Base-by-base conservation (phyloP, 805 yeast genomes). In the Brettanomyces sp. region DNA sequence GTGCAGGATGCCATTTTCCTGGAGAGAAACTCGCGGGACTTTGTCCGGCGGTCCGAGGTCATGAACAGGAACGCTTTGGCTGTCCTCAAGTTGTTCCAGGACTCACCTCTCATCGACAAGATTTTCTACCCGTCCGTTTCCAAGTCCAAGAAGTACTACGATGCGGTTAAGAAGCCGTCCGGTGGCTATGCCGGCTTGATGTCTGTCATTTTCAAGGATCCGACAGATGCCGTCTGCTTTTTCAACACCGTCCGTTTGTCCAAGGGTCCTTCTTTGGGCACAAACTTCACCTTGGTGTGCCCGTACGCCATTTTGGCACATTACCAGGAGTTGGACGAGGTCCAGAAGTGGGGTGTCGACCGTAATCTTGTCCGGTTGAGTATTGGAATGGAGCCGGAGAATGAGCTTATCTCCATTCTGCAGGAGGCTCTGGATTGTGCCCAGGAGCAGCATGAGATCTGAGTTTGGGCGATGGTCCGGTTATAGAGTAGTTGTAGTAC, bases 1-100 rank as follows among this genome's bases (percentile, higher is more conserved):
- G 86, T 82, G 32, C 96, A 91, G 65, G 99, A 93, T 65, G 96
- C 96, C 1, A 78, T 93, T 45, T 82, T 83, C 58, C 66, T 93
- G 57, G 99, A 93, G 64, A 74, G 96, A 59, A 93, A 93, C 68
- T 87, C 96, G 4, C 77, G 98, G 49, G 97, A 93, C 64, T 90
- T 87, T 59, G 79, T 76, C 32, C 66, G 67, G 22, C 73, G 97
- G 56, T 82, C 79, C 3, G 51, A 58, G 39, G 69, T 65, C 63
- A 73, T 81, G 50, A 81, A 85, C 60, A 60, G 63, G 28, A 85
- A 77, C 43, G 69, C 89, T 4, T 64, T 67, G 43, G 68, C 69
- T 23, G 77, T 79, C 12, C 71, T 85, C 40, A 70, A 76, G 11
- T 64, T 82, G 42, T 71, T 85, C 47, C 50, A 65, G 42, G 60